Evolutionary conservation across 164 flowering plant genomes (phyloP), one percentile per base, ranked within the genome.

Genomic region (Annona cherimola): DNA sequence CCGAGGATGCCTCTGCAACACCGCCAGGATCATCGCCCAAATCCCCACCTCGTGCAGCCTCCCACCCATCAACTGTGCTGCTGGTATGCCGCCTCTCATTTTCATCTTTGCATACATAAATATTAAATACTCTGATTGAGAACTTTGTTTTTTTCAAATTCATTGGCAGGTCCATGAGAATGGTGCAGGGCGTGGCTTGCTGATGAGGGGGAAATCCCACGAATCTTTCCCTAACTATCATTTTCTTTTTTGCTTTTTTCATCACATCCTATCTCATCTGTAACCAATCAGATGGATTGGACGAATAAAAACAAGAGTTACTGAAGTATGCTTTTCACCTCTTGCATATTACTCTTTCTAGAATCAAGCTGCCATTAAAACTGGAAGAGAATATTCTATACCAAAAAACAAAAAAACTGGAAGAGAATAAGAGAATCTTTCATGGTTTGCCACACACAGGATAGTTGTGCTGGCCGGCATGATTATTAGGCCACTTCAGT

Each of bases 1-100:
- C 16, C 39, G 2, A 1, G 59, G 40, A 3, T 71, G 73, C 73
- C 67, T 71, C 67, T 71, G 73, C 57, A 45, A 46, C 60, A 71
- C 73, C 44, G n/a, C 63, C 35, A 44, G 42, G 55, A 71, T 71
- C 59, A 60, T 63, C 67, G 8, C 73, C 11, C 46, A 19, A 1
- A 18, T 71, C 67, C 73, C 73, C 4, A n/a, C 54, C n/a, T 43
- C 2, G 5, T 71, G 73, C 59, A 35, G 16, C 8, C 67, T 71
- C 7, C 63, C 72, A 3, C 64, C 72, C 12, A 42, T 59, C 45
- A 40, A 64, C 20, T 70, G 72, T 26, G 54, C 26, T 66, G n/a
- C n/a, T n/a, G n/a, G n/a, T n/a, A n/a, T n/a, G n/a, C 54, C 5
- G n/a, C 44, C 54, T 66, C 69, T 16, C 69, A 42, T 26, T 66